phyloP scores from a whole-genome alignment of 169 alveolate genomes.

The Plasmodium yoelii region DNA sequence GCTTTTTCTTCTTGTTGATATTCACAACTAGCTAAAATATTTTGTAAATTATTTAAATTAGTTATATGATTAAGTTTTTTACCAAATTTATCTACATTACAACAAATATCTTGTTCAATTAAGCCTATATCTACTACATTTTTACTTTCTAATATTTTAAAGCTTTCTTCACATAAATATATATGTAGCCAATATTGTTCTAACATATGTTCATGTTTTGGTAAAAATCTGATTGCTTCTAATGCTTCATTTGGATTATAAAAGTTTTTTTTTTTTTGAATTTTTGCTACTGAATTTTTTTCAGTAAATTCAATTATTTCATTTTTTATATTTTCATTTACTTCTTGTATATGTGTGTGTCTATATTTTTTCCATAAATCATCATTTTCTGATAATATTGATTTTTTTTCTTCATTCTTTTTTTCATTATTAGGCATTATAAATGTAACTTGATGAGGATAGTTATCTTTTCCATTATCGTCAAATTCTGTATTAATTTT shows the following conservation, averaged over 20 bases:
- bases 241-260: slow-evolving; percentile 77
- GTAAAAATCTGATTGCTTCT: slow-evolving; percentile 83
- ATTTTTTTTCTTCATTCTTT: slow-evolving; percentile 76
- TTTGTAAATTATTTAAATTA: slow-evolving; percentile 25
- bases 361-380: slow-evolving; percentile 83
- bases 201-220: slow-evolving; percentile 84
- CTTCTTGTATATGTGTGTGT: slow-evolving; percentile 87
- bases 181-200: slow-evolving; percentile 89
- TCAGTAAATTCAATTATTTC: slow-evolving; percentile 84
- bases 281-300: slow-evolving; percentile 74
- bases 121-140: slow-evolving; percentile 79
- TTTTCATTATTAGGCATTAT: slow-evolving; percentile 78
- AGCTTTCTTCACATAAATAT: slow-evolving; percentile 82
- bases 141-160: slow-evolving; percentile 76
- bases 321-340: slow-evolving; percentile 83
- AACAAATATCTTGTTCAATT: slow-evolving; percentile 86
- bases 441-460: slow-evolving; percentile 73
- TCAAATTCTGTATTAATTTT: slow-evolving; percentile 67
- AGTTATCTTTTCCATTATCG: slow-evolving; percentile 2
- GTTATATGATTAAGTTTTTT: slow-evolving; percentile 77
- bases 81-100: slow-evolving; percentile 84
- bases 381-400: slow-evolving; percentile 83
- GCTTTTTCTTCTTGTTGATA: slow-evolving; percentile 62
- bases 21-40: slow-evolving; percentile 45
- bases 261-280: slow-evolving; percentile 62